These are phyloP conservation scores for Solanum phureja DNA, from an alignment of 257 asterid species.

Conservation along the genomic window DNA sequence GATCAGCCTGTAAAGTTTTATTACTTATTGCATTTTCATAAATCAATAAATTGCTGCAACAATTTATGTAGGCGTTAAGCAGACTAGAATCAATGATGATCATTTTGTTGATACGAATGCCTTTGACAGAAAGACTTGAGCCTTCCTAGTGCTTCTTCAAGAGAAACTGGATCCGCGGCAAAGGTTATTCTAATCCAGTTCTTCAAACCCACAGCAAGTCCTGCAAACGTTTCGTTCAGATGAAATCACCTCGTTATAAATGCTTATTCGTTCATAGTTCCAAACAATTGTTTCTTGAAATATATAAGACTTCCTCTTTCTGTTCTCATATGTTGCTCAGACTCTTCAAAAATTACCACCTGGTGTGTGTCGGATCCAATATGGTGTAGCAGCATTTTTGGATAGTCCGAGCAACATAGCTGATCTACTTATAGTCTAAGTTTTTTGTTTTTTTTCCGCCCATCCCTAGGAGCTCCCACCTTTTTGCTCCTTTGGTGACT, in stretches of 20 bases:
- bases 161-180: slow-evolving; percentile 50
- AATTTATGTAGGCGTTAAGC: background rate
- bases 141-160: slow-evolving; percentile 29
- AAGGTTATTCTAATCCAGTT: slow-evolving; percentile 70
- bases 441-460: too few species aligned
- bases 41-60: background rate
- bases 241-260: background rate
- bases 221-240: slow-evolving; percentile 21
- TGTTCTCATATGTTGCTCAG: background rate
- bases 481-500: too few species aligned
- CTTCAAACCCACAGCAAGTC: slow-evolving; percentile 66
- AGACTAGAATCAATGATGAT: background rate
- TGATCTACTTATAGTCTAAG: background rate
- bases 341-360: background rate
- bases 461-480: too few species aligned
- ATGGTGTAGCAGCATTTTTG: background rate
- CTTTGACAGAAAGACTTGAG: slow-evolving; percentile 47
- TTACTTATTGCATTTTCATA: background rate
- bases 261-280: background rate
- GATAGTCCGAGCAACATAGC: background rate
- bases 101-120: slow-evolving; percentile 27
- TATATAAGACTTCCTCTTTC: background rate
- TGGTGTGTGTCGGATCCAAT: background rate
- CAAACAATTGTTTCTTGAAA: background rate
- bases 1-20: background rate